Evolutionary conservation across 2,329 filamentous ascomycete genomes (phyloP).

Genomic region (Botrytis hyacinthi): DNA sequence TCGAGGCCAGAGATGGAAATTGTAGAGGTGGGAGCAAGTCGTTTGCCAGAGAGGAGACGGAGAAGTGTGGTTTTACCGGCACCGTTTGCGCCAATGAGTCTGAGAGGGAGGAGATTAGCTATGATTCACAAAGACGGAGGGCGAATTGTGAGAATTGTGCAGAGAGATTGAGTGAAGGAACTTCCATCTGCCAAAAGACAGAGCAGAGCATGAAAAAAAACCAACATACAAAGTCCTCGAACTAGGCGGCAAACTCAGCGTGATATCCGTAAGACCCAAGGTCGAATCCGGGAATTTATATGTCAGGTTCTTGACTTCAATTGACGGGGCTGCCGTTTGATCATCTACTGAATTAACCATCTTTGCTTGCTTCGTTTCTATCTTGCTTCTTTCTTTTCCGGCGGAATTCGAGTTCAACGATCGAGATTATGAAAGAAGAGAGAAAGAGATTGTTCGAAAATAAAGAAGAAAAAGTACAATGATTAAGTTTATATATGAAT

Average conservation of each 20-base stretch:
- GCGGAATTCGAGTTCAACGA: neutral
- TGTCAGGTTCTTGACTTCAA: conserved; percentile 72
- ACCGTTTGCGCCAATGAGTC: conserved; percentile 95
- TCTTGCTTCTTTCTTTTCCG: neutral
- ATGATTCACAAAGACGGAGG: conserved; percentile 19
- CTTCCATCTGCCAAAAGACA: neutral
- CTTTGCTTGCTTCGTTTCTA: neutral
- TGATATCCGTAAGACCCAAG: conserved; percentile 72
- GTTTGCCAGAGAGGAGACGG: conserved; percentile 87
- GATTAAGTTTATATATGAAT: neutral
- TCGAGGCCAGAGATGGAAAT: conserved; percentile 81
- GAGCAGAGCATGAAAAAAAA: neutral
- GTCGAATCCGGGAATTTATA: conserved; percentile 88
- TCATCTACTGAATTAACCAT: conserved; percentile 21
- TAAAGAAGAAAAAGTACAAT: neutral
- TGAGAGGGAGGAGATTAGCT: conserved; percentile 66
- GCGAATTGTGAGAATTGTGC: neutral
- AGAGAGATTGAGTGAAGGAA: neutral
- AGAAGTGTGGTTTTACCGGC: conserved; percentile 97
- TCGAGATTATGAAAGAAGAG: neutral
- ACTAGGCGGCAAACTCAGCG: conserved; percentile 50
- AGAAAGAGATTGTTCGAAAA: neutral
- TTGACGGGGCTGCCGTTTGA: conserved; percentile 40
- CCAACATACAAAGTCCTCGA: conserved; percentile 64
- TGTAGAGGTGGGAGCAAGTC: conserved; percentile 73